Evolutionary conservation across 75 land plant species (phyloP), one percentile per base, ranked within the genome.

Genomic region (Sequoia sempervirens): DNA sequence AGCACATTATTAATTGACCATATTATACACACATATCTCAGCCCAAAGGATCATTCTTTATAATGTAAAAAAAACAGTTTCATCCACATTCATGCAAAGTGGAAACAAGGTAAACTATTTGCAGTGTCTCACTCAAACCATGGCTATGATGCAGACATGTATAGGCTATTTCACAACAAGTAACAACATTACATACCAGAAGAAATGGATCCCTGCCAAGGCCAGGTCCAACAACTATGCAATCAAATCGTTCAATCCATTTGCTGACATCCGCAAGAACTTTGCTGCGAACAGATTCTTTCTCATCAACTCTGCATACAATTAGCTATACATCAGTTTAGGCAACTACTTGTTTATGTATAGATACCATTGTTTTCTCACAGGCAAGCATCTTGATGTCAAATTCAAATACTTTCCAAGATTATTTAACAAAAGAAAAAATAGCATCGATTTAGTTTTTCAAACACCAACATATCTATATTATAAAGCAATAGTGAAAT

Each of bases 181-280:
- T 32, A 17, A 82, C 47, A 78, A 78, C 80, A 78, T 78, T n/a
- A 40, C 90, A 74, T 56, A 97, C 99, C 98, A 97, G 87, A 83
- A 97, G 93, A 87, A 94, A 90, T 75, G 96, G 91, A 88, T 97
- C 99, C 80, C 99, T 91, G 73, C 99, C 99, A 84, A 97, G 99
- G 50, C 99, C 99, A 70, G 99, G 99, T 50, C 99, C 99, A 84
- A 97, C 83, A 69, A 97, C 95, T 74, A 97, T 78, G 84, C 99
- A 97, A 87, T 95, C 97, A 91, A 97, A 97, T 82, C 96, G 91
- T 89, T 86, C 93, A 85, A 97, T 90, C 99, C 99, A 97, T 84
- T 93, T 94, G 14, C 84, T 85, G 81, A 97, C 87, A 75, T 97
- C 98, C 43, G 81, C 84, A 68, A 97, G 88, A 75, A 94, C 88